Percentiles rank a stretch among this genome's conserved stretches.
Conservation (phyloP, 2,329 filamentous ascomycete genomes). For the Penicillium thymicola region DNA sequence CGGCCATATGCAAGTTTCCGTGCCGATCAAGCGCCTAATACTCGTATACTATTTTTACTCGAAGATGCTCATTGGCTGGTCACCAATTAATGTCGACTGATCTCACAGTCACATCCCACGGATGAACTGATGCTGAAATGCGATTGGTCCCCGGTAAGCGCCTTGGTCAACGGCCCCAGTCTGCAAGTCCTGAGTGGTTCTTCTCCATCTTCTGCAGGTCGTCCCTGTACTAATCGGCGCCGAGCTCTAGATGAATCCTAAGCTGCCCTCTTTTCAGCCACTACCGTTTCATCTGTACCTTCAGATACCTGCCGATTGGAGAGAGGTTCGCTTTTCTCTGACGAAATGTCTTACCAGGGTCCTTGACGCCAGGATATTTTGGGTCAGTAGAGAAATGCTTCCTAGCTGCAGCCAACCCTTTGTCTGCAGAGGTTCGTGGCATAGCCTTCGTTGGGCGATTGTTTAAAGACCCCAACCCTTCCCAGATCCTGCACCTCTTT, state of each 20-base stretch:
- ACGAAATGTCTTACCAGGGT: slow-evolving; percentile 17
- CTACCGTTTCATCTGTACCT: slow-evolving; percentile 15
- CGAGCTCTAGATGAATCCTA: slow-evolving; percentile 9
- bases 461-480: slow-evolving; percentile 2
- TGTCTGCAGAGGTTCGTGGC: slow-evolving; percentile 3
- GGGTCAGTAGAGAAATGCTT: neutral
- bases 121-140: neutral
- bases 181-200: slow-evolving; percentile 4
- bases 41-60: slow-evolving; percentile 1
- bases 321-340: slow-evolving; percentile 4
- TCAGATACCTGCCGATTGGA: slow-evolving; percentile 16
- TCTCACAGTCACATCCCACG: neutral
- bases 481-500: neutral
- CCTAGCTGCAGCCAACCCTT: slow-evolving; percentile 1
- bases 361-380: neutral
- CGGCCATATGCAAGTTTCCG: neutral
- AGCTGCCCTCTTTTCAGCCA: neutral
- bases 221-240: slow-evolving; percentile 24
- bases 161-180: slow-evolving; percentile 1
- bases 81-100: neutral
- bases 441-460: neutral
- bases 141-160: neutral
- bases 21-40: slow-evolving; percentile 3
- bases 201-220: slow-evolving; percentile 6
- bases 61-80: neutral